phyloP scores from a whole-genome alignment of 495 filamentous ascomycete species.

The Platismatia glauca region DNA sequence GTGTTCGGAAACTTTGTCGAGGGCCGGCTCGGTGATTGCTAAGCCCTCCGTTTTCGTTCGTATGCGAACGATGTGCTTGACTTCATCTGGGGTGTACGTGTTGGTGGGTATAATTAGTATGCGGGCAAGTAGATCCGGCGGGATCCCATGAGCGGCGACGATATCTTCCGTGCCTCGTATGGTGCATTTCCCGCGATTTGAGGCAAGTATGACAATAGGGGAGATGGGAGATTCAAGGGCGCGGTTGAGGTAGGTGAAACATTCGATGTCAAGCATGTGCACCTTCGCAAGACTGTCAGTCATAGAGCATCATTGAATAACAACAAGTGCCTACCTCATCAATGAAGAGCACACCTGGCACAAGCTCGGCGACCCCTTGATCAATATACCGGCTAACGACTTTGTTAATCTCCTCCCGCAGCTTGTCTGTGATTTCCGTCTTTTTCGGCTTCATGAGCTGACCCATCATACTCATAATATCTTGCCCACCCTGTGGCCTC shows the following conservation, averaged over 20 bases:
- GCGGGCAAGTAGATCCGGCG: conserved; percentile 82
- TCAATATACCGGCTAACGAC: conserved; percentile 97
- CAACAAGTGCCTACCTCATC: conserved; percentile 63
- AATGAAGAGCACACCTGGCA: conserved; percentile 95
- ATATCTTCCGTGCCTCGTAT: conserved; percentile 81
- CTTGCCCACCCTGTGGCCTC: conserved; percentile 87
- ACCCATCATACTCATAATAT: conserved; percentile 99
- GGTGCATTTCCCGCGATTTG: conserved; percentile 83
- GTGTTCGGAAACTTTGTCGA: conserved; percentile 75
- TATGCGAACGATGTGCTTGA: conserved; percentile 77
- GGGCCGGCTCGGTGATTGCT: conserved; percentile 67
- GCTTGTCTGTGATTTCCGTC: conserved; percentile 96
- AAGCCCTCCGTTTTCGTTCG: conserved; percentile 75
- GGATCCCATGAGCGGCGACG: conserved; percentile 82
- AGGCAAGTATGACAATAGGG: conserved; percentile 93
- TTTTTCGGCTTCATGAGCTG: conserved; percentile 98
- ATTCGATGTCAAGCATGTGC: conserved; percentile 98
- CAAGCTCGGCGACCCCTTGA: conserved; percentile 93
- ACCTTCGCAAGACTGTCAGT: conserved; percentile 44
- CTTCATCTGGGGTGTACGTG: conserved; percentile 74
- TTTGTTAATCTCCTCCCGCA: conserved; percentile 94
- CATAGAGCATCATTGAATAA: conserved; percentile 4
- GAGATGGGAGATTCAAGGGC: conserved; percentile 88
- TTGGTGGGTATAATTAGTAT: conserved; percentile 92
- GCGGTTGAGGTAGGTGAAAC: conserved; percentile 97